phyloP scores from a whole-genome alignment of 257 asterid genomes.

The Scutellaria barbata region DNA sequence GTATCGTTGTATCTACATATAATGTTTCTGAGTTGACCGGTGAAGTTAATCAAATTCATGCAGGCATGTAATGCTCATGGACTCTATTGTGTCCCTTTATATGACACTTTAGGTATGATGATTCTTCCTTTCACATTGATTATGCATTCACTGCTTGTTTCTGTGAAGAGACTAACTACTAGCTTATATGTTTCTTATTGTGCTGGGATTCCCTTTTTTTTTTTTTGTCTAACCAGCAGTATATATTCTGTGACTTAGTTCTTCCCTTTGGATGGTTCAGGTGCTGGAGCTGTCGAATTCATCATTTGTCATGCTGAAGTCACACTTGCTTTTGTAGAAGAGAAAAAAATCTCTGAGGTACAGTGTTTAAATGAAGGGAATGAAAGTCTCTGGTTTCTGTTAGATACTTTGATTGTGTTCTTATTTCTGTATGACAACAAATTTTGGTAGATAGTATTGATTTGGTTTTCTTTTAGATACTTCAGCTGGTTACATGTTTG shows the following conservation, averaged over 20 bases:
- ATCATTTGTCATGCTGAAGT: conserved; percentile 96
- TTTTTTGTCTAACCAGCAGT: conserved; percentile 14
- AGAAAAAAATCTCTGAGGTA: conserved; percentile 89
- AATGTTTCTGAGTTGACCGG: conserved; percentile 24
- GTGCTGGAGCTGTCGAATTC: conserved; percentile 96
- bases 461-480: neutral
- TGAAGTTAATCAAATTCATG: conserved; percentile 41
- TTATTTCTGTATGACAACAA: neutral
- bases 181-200: conserved; percentile 30
- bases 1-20: conserved; percentile 14
- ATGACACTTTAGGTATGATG: conserved; percentile 87
- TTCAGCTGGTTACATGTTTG: conserved; percentile 25
- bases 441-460: conserved; percentile 18
- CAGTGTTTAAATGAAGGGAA: conserved; percentile 19
- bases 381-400: conserved; percentile 29
- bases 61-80: conserved; percentile 99
- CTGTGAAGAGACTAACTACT: conserved; percentile 17
- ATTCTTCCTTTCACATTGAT: conserved; percentile 24
- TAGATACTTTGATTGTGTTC: conserved; percentile 4
- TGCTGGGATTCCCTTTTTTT: conserved; percentile 26
- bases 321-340: conserved; percentile 85
- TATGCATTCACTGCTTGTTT: conserved; percentile 19
- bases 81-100: conserved; percentile 83
- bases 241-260: conserved; percentile 26
- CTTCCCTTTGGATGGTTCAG: conserved; percentile 49